phyloP scores from a whole-genome alignment of 345 rosid species.

The Melastoma malabathricum region DNA sequence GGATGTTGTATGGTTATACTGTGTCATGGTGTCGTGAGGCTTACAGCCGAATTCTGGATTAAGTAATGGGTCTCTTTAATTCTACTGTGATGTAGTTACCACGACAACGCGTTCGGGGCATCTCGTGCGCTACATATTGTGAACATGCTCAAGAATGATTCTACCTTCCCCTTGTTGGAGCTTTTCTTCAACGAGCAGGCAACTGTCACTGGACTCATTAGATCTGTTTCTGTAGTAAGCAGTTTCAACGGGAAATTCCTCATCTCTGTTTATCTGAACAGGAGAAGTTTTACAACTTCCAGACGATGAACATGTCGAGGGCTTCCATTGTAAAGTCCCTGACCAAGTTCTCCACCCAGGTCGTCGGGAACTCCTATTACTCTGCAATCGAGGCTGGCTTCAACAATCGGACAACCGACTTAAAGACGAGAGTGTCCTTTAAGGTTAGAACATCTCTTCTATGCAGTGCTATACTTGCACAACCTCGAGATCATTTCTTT shows the following conservation, averaged over 20 bases:
- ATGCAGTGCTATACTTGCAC: not conserved
- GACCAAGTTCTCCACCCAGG: slow-evolving; percentile 33
- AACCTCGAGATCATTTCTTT: not conserved
- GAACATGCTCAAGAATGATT: slow-evolving; percentile 29
- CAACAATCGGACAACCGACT: slow-evolving; percentile 41
- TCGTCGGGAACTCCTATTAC: slow-evolving; percentile 42
- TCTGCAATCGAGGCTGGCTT: slow-evolving; percentile 45
- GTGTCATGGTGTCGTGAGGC: too few species aligned
- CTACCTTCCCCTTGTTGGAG: slow-evolving; percentile 55
- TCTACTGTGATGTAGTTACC: too few species aligned
- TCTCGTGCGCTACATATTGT: slow-evolving; percentile 77
- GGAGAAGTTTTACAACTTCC: slow-evolving; percentile 56
- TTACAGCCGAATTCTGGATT: too few species aligned
- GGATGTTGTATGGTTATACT: too few species aligned
- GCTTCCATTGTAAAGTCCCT: slow-evolving; percentile 42
- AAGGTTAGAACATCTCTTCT: slow-evolving; percentile 36
- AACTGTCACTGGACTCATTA: not conserved
- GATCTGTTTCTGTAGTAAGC: too few species aligned
- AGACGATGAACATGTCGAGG: slow-evolving; percentile 46
- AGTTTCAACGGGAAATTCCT: not conserved
- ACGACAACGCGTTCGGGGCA: slow-evolving; percentile 46
- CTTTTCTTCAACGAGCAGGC: slow-evolving; percentile 71
- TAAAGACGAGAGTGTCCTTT: slow-evolving; percentile 66
- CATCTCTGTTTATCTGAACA: slow-evolving; percentile 13
- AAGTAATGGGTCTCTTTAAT: too few species aligned